Evolutionary conservation across 345 rosid species (phyloP), one percentile per base, ranked within the genome.

Genomic region (Noccaea caerulescens): DNA sequence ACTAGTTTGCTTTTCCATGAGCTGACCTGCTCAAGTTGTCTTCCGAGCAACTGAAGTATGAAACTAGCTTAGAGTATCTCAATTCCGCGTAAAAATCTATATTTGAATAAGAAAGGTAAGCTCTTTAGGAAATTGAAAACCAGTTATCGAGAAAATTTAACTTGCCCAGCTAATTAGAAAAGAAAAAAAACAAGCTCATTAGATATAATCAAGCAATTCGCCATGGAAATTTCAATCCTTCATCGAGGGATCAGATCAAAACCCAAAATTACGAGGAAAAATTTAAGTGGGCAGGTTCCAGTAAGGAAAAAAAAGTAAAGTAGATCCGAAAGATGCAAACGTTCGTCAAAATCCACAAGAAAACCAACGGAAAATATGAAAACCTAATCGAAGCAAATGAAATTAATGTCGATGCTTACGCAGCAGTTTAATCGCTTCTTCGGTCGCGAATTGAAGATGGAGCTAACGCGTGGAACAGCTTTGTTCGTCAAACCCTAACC

Each of bases 401-500:
- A 10, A 9, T 13, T 10, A 27, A 14, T 34, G 0, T 36, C 20
- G 30, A 75, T 10, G 43, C 18, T 13, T 7, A 70, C 75, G 60
- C 2, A 50, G 71, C 61, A 7, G 79, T 7, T 30, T 46, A 58
- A 18, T 62, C 8, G 71, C 54, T 59, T 52, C 57, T 36, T 61
- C 63, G 37, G 54, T 27, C 12, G 36, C 34, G 46, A 68, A 63
- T 47, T 46, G 66, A 76, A 46, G 60, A 50, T 3, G 41, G 49
- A 47, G 64, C 43, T 34, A 51, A 51, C 55, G 78, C 68, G 68
- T 33, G 3, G 42, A 60, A 51, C 12, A 62, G 71, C 46, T 56
- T 12, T 14, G 75, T 69, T 75, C 75, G 71, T 46, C 66, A 7
- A 54, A 14, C 69, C 64, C 33, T 55, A 76, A 49, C 62, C 55